phyloP scores from a whole-genome alignment of 2,329 filamentous ascomycete species.

The Pseudocercospora crystallina region DNA sequence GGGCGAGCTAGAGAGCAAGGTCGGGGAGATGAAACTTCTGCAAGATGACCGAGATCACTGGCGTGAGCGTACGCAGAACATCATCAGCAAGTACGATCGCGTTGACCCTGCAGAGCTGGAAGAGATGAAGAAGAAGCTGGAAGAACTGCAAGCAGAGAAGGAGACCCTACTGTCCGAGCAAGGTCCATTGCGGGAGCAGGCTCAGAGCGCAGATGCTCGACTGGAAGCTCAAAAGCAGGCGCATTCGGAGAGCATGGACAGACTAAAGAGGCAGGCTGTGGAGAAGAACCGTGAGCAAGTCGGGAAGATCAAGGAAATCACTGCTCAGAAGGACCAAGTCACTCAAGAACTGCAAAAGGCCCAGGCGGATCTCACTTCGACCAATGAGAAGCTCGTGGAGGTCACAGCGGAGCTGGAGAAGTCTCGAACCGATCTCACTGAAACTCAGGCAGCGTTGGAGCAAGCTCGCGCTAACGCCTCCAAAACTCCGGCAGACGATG shows the following conservation, averaged over 20 bases:
- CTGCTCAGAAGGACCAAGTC: constrained; percentile 62
- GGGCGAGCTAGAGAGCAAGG: constrained; percentile 74
- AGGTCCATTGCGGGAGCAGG: constrained; percentile 51
- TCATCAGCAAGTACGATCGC: constrained; percentile 92
- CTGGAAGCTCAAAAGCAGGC: constrained; percentile 32
- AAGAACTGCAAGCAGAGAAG: constrained; percentile 53
- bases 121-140: constrained; percentile 76
- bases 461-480: constrained; percentile 51
- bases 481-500: constrained; percentile 26
- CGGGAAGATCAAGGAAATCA: constrained; percentile 54
- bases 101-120: constrained; percentile 93
- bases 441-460: constrained; percentile 64
- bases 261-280: constrained; percentile 38
- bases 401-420: constrained; percentile 25
- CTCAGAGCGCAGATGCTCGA: constrained; percentile 49
- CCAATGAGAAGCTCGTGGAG: constrained; percentile 57
- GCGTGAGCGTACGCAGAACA: constrained; percentile 94
- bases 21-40: constrained; percentile 84
- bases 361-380: constrained; percentile 20
- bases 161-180: constrained; percentile 54
- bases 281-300: constrained; percentile 61
- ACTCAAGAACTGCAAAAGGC: constrained; percentile 26
- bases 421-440: constrained; percentile 56
- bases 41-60: constrained; percentile 90
- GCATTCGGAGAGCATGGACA: constrained; percentile 20